Conservation (phyloP, 768 basidiomycete species). For the Macrolepiota fuliginosa region DNA sequence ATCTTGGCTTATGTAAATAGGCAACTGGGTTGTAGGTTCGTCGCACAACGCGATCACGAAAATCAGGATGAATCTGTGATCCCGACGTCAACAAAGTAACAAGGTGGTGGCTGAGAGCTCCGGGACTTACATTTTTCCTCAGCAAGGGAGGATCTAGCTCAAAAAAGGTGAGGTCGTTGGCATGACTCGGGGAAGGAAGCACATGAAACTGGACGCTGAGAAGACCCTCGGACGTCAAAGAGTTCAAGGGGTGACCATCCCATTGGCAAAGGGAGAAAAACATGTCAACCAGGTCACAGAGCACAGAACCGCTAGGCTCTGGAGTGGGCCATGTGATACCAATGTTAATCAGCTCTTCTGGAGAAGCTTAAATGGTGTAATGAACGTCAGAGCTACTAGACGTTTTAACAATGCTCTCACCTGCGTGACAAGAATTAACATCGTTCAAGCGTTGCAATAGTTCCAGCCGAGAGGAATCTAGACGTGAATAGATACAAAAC, state of each 20-base stretch:
- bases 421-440: not conserved
- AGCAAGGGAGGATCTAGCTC: not conserved
- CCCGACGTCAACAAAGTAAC: not conserved
- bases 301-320: not conserved
- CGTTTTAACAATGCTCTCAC: not conserved
- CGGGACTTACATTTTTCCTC: not conserved
- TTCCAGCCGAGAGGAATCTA: not conserved
- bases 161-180: not conserved
- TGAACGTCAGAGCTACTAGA: not conserved
- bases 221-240: not conserved
- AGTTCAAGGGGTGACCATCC: not conserved
- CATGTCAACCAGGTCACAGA: not conserved
- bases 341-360: not conserved
- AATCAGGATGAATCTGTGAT: not conserved
- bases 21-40: not conserved
- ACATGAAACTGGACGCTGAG: not conserved
- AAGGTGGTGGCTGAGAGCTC: not conserved
- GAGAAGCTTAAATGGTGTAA: not conserved
- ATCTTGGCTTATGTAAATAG: not conserved
- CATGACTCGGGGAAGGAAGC: not conserved
- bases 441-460: not conserved
- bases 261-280: not conserved
- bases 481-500: not conserved
- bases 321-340: not conserved
- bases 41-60: not conserved